Evolutionary conservation across 108 stramenopile genomes (phyloP).

Genomic region (Craspedostauros australis): DNA sequence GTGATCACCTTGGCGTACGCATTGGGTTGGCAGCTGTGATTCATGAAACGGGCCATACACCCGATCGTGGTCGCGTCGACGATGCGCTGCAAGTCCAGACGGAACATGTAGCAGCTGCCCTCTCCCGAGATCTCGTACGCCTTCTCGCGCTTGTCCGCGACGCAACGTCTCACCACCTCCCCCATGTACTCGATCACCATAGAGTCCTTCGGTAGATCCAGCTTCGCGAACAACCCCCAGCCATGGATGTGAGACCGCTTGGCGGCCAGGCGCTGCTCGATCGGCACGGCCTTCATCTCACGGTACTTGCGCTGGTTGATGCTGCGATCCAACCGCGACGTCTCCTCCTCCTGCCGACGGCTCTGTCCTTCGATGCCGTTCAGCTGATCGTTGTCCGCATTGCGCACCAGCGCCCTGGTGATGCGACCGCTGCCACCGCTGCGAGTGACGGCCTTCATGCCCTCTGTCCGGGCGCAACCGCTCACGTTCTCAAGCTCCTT

Average conservation of each 20-base stretch:
- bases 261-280: conserved; percentile 53
- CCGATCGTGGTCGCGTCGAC: conserved; percentile 89
- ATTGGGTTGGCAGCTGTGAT: conserved; percentile 88
- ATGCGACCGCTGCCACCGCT: conserved; percentile 58
- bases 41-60: conserved; percentile 90
- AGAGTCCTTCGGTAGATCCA: conserved; percentile 56
- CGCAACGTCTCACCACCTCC: conserved; percentile 53
- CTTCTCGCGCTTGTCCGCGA: conserved; percentile 79
- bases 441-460: conserved; percentile 38
- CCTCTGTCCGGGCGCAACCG: conserved; percentile 69
- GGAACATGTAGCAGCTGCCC: conserved; percentile 89
- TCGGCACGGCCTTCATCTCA: conserved; percentile 52
- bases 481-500: conserved; percentile 53
- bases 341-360: conserved; percentile 11
- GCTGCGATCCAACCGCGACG: conserved; percentile 36
- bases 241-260: conserved; percentile 83
- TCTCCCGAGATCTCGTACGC: conserved; percentile 79
- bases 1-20: conserved; percentile 83
- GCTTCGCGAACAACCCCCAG: conserved; percentile 85
- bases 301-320: conserved; percentile 41
- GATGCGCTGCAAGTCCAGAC: conserved; percentile 73
- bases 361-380: conserved; percentile 14
- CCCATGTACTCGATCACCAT: conserved; percentile 80
- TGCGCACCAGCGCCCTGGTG: conserved; percentile 60
- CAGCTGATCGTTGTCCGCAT: conserved; percentile 31